phyloP scores from a whole-genome alignment of 1,139 yeast genomes.

The Pichia sp. region DNA sequence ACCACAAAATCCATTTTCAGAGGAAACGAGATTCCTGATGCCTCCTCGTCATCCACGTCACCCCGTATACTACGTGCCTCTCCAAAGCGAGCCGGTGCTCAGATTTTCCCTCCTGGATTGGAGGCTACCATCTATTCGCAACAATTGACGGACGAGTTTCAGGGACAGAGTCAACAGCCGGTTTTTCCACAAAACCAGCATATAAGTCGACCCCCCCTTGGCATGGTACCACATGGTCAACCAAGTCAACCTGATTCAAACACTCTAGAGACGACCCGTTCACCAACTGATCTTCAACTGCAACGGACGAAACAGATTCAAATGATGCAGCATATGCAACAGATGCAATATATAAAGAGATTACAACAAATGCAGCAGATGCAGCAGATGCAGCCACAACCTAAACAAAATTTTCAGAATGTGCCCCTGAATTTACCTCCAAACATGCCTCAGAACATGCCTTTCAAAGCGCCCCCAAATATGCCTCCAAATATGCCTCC shows the following conservation, averaged over 20 bases:
- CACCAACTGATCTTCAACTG: neutral
- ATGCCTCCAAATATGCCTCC: slow-evolving; percentile 7
- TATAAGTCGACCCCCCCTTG: no score
- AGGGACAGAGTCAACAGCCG: neutral
- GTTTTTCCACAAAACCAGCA: no score
- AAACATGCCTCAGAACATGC: slow-evolving; percentile 5
- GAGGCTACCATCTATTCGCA: neutral
- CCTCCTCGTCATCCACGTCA: neutral
- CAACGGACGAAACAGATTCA: slow-evolving; percentile 8
- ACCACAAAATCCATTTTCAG: neutral
- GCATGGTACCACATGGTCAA: neutral
- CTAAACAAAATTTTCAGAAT: neutral
- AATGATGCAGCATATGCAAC: slow-evolving; percentile 10
- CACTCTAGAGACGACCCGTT: neutral
- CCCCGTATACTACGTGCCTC: neutral
- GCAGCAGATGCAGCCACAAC: neutral
- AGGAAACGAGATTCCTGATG: neutral
- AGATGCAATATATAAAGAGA: slow-evolving; percentile 8
- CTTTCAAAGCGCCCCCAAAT: neutral
- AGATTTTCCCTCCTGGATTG: slow-evolving; percentile 10
- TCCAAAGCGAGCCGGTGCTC: slow-evolving; percentile 4
- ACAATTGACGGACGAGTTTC: neutral
- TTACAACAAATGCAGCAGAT: slow-evolving; percentile 7
- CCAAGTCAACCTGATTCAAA: neutral
- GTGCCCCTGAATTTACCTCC: neutral